A percentile compares a stretch with the other conserved stretches of the same genome.
phyloP scores from a whole-genome alignment of 1,139 yeast species.

The Pichia sp. region DNA sequence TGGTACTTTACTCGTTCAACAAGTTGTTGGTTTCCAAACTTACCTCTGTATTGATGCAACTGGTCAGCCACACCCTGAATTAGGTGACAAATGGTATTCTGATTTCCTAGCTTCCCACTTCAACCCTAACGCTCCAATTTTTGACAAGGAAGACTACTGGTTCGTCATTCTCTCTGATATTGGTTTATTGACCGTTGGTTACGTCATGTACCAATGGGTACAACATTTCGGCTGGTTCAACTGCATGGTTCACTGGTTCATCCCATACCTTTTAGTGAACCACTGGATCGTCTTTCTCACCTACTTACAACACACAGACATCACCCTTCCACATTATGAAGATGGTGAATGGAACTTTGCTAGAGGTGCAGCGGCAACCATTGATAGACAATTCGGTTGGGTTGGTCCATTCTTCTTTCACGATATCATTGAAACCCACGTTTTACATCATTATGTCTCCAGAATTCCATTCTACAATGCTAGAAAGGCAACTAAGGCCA shows the following conservation, averaged over 20 bases:
- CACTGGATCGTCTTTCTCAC: constrained; percentile 89
- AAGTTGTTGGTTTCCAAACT: constrained; percentile 66
- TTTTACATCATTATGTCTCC: constrained; percentile 76
- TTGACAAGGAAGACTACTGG: constrained; percentile 64
- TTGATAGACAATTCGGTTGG: constrained; percentile 79
- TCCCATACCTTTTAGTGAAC: constrained; percentile 77
- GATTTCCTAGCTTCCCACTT: constrained; percentile 50
- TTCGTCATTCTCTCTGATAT: constrained; percentile 64
- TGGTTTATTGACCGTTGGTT: constrained; percentile 52
- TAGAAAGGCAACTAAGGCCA: constrained; percentile 71
- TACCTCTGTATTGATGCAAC: constrained; percentile 68
- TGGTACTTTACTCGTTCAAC: constrained; percentile 53
- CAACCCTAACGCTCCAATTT: constrained; percentile 66
- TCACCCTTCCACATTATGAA: constrained; percentile 72
- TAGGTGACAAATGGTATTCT: constrained; percentile 29
- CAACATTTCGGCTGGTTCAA: constrained; percentile 56
- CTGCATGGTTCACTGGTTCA: constrained; percentile 61
- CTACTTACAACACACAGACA: constrained; percentile 78
- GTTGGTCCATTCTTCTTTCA: constrained; percentile 77
- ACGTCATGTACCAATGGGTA: constrained; percentile 58
- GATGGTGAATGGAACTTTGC: constrained; percentile 77
- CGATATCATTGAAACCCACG: constrained; percentile 87
- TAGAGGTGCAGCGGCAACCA: constrained; percentile 83
- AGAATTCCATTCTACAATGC: constrained; percentile 85
- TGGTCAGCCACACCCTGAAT: constrained; percentile 58